Percentiles rank a stretch among this genome's conserved stretches.
Evolutionary conservation across 1,139 yeast species (phyloP).

Genomic region (Barnettozyma hawaiiensis): DNA sequence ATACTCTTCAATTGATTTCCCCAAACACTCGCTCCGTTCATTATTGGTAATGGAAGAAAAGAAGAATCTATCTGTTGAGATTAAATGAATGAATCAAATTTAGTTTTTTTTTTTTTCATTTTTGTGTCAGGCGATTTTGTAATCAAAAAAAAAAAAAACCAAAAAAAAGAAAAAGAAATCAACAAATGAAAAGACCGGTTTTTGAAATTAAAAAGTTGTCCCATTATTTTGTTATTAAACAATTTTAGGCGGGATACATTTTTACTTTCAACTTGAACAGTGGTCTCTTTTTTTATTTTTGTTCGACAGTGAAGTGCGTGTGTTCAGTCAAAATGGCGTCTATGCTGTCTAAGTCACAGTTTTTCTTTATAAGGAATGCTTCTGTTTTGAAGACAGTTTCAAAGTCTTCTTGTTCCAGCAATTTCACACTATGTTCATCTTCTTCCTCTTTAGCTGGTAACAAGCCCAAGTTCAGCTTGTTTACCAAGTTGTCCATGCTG

Average conservation of each 20-base stretch:
- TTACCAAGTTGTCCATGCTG: not conserved
- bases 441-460: not conserved
- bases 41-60: too few species aligned
- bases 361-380: constrained; percentile 27
- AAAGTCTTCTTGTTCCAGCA: constrained; percentile 19
- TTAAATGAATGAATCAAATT: too few species aligned
- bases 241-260: too few species aligned
- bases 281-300: too few species aligned
- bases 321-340: constrained; percentile 13
- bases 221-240: not conserved
- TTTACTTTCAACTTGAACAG: not conserved
- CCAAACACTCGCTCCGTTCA: too few species aligned
- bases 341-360: constrained; percentile 32
- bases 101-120: too few species aligned
- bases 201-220: not conserved
- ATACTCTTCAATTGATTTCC: constrained; percentile 1
- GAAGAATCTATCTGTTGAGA: too few species aligned
- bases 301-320: too few species aligned
- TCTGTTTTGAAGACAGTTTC: constrained; percentile 23
- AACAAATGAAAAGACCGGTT: constrained; percentile 2
- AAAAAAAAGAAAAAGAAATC: constrained; percentile 5
- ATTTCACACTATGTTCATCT: constrained; percentile 16
- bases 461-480: constrained; percentile 1
- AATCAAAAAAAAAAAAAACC: not conserved
- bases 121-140: constrained; percentile 3